Evolutionary conservation across 1,284 basidiomycete genomes (phyloP).

Genomic region (Marasmius tenuissimus): DNA sequence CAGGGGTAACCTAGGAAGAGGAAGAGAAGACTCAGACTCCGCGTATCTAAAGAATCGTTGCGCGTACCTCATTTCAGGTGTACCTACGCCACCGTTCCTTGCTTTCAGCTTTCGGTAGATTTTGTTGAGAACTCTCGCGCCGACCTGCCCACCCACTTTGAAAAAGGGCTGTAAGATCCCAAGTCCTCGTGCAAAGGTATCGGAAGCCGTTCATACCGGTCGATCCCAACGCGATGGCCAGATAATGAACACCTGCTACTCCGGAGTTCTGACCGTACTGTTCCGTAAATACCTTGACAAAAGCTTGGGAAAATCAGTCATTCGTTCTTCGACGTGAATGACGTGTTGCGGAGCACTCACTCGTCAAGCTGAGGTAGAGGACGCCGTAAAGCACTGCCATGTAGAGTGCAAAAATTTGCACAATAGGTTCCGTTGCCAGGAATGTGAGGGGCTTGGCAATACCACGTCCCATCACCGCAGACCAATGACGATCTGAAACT

Average conservation of each 20-base stretch:
- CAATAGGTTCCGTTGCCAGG: constrained; percentile 39
- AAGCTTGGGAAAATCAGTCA: constrained; percentile 19
- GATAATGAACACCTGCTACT: constrained; percentile 44
- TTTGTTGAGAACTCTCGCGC: constrained; percentile 37
- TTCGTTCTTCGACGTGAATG: background rate
- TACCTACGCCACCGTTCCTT: constrained; percentile 36
- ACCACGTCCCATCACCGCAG: constrained; percentile 29
- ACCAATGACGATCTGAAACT: constrained; percentile 25
- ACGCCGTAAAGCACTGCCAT: constrained; percentile 40
- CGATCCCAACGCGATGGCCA: constrained; percentile 36
- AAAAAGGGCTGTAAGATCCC: background rate
- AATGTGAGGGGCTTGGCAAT: constrained; percentile 30
- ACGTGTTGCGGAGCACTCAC: constrained; percentile 15
- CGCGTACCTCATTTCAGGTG: constrained; percentile 38
- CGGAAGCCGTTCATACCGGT: constrained; percentile 19
- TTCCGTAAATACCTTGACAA: constrained; percentile 34
- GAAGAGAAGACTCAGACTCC: background rate
- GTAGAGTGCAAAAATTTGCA: constrained; percentile 37
- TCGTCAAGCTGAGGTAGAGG: constrained; percentile 42
- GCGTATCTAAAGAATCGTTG: background rate
- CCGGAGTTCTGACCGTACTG: constrained; percentile 36
- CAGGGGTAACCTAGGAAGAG: constrained; percentile 22
- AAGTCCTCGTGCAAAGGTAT: background rate
- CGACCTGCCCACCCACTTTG: constrained; percentile 34
- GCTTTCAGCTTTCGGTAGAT: constrained; percentile 38